phyloP scores from a whole-genome alignment of 1,139 yeast species.

The Taphrina pruni region DNA sequence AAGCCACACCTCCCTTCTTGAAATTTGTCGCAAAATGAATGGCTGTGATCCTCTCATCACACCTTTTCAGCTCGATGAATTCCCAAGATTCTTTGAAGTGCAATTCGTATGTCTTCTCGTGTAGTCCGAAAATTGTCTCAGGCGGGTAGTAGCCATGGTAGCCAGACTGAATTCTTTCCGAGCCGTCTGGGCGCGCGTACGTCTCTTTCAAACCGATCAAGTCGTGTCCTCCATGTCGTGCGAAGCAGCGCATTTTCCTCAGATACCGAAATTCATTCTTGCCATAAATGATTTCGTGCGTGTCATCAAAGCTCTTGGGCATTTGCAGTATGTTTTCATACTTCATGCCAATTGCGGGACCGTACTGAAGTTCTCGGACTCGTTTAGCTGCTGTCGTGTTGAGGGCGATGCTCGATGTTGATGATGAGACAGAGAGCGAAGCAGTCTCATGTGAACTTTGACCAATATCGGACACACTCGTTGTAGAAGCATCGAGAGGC shows the following conservation, averaged over 20 bases:
- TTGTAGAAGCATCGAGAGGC: too few relatives aligned
- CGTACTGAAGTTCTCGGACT: background rate
- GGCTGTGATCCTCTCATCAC: background rate
- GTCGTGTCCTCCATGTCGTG: background rate
- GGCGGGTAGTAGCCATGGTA: slow-evolving; percentile 1
- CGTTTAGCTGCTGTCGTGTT: too few relatives aligned
- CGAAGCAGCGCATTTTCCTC: background rate
- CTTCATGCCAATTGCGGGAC: background rate
- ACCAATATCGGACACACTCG: background rate
- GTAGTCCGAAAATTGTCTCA: background rate
- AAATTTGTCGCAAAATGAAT: background rate
- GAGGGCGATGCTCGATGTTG: too few relatives aligned
- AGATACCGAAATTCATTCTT: slow-evolving; percentile 10
- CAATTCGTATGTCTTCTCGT: background rate
- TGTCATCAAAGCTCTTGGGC: slow-evolving; percentile 6
- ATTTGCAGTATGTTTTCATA: background rate
- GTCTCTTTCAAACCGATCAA: background rate
- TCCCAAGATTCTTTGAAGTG: background rate
- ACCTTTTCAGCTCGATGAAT: background rate
- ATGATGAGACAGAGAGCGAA: too few relatives aligned
- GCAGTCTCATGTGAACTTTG: background rate
- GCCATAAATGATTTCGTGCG: background rate
- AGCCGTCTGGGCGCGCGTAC: slow-evolving; percentile 10
- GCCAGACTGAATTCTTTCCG: slow-evolving; percentile 3
- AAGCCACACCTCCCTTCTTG: background rate